Percentiles rank a stretch among this genome's conserved stretches.
These are phyloP conservation scores for Solanum chiquidenum DNA, from an alignment of 257 asterid genomes.

Conservation along the genomic window DNA sequence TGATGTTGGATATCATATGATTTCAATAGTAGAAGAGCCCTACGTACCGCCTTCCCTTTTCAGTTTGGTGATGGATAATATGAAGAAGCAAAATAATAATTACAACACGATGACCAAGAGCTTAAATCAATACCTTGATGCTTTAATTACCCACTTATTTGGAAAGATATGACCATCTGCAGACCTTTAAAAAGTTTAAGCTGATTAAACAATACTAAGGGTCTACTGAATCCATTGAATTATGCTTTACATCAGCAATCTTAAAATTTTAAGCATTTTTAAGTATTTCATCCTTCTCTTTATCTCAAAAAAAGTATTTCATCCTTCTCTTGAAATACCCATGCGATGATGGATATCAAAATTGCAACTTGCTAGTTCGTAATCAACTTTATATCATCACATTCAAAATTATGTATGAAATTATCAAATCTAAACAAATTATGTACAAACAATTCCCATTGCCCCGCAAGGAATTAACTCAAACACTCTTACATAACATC, in stretches of 20 bases:
- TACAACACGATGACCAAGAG: neutral
- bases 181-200: neutral
- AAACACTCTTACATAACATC: neutral
- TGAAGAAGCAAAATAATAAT: neutral
- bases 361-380: neutral
- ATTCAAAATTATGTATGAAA: neutral
- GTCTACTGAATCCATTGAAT: neutral
- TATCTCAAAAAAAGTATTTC: neutral
- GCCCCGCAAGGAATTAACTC: neutral
- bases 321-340: neutral
- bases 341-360: neutral
- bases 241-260: neutral
- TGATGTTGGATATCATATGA: neutral
- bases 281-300: neutral
- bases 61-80: neutral
- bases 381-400: neutral
- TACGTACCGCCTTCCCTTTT: neutral
- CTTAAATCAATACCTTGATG: neutral
- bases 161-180: neutral
- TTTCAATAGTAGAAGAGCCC: neutral
- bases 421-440: neutral
- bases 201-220: neutral
- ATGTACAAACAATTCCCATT: neutral
- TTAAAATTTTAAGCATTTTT: neutral
- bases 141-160: neutral